Percentiles rank a stretch among this genome's conserved stretches.
phyloP scores from a whole-genome alignment of 306 rosid genomes.

The Quercus glauca region DNA sequence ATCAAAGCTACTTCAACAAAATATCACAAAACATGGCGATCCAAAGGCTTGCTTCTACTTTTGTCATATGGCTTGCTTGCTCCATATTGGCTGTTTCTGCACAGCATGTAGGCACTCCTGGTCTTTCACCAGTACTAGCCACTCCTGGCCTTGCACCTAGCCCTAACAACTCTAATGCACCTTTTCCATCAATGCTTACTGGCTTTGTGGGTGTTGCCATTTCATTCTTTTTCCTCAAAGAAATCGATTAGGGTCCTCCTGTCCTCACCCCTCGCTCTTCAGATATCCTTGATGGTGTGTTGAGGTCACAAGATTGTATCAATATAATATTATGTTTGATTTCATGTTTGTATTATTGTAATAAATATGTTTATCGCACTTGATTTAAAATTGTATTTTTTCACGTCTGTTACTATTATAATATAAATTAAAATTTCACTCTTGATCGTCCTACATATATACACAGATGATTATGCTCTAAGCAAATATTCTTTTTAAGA shows the following conservation, averaged over 20 bases:
- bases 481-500: too few relatives aligned
- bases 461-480: too few relatives aligned
- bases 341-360: too few relatives aligned
- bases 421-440: too few relatives aligned
- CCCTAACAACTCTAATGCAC: too few relatives aligned
- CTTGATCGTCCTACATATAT: too few relatives aligned
- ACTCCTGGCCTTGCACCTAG: too few relatives aligned
- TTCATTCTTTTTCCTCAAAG: background rate
- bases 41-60: background rate
- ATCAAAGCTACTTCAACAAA: background rate
- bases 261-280: background rate
- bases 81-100: conserved; percentile 3
- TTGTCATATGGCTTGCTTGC: background rate
- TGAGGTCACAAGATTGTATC: background rate
- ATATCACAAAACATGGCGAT: background rate
- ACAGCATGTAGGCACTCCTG: background rate
- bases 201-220: background rate
- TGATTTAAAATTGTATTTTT: too few relatives aligned
- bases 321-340: too few relatives aligned
- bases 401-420: too few relatives aligned
- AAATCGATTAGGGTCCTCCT: background rate
- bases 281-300: background rate
- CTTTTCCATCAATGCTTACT: background rate
- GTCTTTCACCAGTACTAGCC: too few relatives aligned
- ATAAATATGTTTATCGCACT: too few relatives aligned